Base-by-base conservation (phyloP, 2,329 filamentous ascomycete genomes). In the Cordyceps fumosorosea region DNA sequence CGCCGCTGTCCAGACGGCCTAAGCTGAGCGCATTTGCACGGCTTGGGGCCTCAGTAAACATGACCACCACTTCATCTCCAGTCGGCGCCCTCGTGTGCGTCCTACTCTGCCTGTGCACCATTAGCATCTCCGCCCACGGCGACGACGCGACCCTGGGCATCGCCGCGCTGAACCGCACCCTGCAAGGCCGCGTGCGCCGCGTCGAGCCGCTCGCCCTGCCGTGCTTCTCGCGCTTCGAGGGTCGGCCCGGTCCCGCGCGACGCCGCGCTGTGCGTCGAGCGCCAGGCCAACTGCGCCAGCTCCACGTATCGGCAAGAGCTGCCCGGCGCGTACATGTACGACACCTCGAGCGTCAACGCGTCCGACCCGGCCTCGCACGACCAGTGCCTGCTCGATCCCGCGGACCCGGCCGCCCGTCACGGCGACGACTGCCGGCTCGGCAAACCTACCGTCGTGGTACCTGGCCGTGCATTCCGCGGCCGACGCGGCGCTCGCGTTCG, bases 281-380 rank as follows among this genome's bases (percentile, higher is more conserved):
- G 65, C 18, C 63, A 64, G 45, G 61, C 51, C 48, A 56, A 64
- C 18, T 66, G 65, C 22, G 24, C 18, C 29, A 61, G 52, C 32
- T 56, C 65, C n/a, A 26, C 42, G 1, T 64, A 65, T 26, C 64
- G 65, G 7, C 37, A 45, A 26, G 42, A 62, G 22, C 56, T 62
- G 12, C 64, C 65, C 6, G 64, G 65, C 1, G 65, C 58, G 14
- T 66, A 66, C 61, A 65, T 65, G 65, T 66, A 66, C 62, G 64
- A 66, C n/a, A 53, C 63, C 24, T 65, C 63, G 12, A 58, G 64
- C n/a, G 60, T 65, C 11, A 59, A 60, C 32, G 63, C 63, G 16
- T 64, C 65, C 2, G 60, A 66, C 50, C 34, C 37, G 24, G 57
- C 47, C 12, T 65, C 65, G 3, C 45, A 20, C 22, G 65, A 66